Evolutionary conservation across 768 basidiomycete species (phyloP).

Genomic region (Psilocybe azurescens): DNA sequence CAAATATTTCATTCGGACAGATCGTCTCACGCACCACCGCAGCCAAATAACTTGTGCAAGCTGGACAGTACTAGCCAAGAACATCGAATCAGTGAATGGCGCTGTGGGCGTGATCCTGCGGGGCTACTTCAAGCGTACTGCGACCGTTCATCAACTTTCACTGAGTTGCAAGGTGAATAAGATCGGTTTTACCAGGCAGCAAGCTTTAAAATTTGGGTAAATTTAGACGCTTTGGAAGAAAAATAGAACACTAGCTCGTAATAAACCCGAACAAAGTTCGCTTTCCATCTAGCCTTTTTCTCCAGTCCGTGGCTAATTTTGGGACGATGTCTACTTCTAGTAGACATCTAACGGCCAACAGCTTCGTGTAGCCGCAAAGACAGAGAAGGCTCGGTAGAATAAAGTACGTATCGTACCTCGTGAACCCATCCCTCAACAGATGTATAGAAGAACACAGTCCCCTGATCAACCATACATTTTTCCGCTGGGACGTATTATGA

Average conservation of each 20-base stretch:
- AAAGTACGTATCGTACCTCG: neutral
- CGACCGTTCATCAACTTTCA: neutral
- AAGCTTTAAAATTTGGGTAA: neutral
- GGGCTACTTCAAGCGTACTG: neutral
- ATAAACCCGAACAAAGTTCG: neutral
- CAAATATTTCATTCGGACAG: neutral
- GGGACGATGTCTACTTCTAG: neutral
- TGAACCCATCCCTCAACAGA: neutral
- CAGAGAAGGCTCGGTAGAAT: conserved; percentile 2
- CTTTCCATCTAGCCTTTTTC: neutral
- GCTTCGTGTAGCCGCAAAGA: neutral
- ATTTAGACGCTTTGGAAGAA: neutral
- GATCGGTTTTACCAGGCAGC: neutral
- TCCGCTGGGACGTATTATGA: neutral
- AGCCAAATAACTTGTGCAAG: neutral
- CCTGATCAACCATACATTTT: conserved; percentile 1
- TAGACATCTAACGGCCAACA: neutral
- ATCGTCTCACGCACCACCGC: neutral
- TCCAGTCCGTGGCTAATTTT: neutral
- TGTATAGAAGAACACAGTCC: neutral
- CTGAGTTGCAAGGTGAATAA: neutral
- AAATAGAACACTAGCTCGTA: neutral
- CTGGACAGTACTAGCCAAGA: neutral
- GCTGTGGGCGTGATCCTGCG: neutral
- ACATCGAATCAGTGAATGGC: neutral